Evolutionary conservation across 2,329 filamentous ascomycete genomes (phyloP).

Genomic region (Xylariaceae sp.): DNA sequence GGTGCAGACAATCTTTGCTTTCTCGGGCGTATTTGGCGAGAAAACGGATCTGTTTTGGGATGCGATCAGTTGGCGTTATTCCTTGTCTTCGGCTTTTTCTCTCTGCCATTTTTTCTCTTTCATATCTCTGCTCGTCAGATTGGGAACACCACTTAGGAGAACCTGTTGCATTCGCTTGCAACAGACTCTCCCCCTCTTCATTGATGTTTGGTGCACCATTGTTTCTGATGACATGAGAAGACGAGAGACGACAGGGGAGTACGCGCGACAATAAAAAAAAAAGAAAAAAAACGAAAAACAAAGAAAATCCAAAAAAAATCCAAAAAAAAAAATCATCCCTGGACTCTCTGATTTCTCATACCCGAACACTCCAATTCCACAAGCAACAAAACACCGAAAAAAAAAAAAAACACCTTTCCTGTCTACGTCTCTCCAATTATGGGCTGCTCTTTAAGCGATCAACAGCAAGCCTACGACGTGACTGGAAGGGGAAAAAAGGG

Average conservation of each 20-base stretch:
- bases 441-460: constrained; percentile 3
- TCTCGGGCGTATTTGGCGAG: constrained; percentile 18
- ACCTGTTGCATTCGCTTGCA: constrained; percentile 32
- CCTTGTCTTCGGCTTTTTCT: constrained; percentile 36
- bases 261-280: constrained; percentile 10
- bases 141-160: constrained; percentile 46
- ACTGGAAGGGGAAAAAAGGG: constrained; percentile 20
- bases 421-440: constrained; percentile 1
- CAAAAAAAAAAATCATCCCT: not conserved
- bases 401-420: constrained; percentile 15
- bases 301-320: too few species aligned
- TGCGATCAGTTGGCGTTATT: constrained; percentile 28
- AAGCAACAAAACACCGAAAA: constrained; percentile 10
- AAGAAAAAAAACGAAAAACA: too few species aligned
- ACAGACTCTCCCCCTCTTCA: constrained; percentile 44
- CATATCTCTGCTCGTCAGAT: constrained; percentile 42
- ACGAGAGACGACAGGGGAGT: constrained; percentile 38
- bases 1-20: not conserved
- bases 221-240: constrained; percentile 36
- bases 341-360: constrained; percentile 31
- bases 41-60: constrained; percentile 23
- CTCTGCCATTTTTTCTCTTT: constrained; percentile 35
- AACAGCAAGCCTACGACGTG: constrained; percentile 7
- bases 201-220: constrained; percentile 44
- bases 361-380: constrained; percentile 26